Conservation (phyloP, 108 stramenopile species). For the Stephanodiscus triporus region DNA sequence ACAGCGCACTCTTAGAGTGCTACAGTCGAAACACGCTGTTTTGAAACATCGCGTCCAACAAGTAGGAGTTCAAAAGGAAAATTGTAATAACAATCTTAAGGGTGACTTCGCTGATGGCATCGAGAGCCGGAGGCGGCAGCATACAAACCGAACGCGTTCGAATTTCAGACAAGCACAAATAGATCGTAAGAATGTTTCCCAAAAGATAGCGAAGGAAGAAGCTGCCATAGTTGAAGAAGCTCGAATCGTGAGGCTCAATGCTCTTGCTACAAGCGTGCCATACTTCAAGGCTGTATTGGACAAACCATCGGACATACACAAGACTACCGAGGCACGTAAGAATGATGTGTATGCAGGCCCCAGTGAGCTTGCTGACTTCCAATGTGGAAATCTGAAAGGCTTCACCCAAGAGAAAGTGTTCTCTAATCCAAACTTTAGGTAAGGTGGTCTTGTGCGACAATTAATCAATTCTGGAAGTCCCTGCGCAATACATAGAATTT, state of each 20-base stretch:
- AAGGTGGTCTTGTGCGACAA: too few species aligned
- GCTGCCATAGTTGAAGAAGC: conserved; percentile 19
- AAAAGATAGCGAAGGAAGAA: conserved; percentile 17
- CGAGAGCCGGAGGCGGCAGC: conserved; percentile 7
- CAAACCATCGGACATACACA: conserved; percentile 34
- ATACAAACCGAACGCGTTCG: conserved; percentile 13
- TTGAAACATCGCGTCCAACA: conserved; percentile 9
- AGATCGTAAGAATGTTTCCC: conserved; percentile 1
- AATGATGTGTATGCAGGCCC: conserved; percentile 42
- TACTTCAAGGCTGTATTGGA: conserved; percentile 41
- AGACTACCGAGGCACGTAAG: conserved; percentile 47
- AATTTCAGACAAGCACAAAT: conserved; percentile 12
- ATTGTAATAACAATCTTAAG: background rate
- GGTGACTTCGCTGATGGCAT: conserved; percentile 18
- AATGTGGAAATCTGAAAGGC: conserved; percentile 33
- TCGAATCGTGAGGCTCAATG: conserved; percentile 35
- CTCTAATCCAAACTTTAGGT: conserved; percentile 43
- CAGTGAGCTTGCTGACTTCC: conserved; percentile 42
- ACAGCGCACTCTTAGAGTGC: background rate
- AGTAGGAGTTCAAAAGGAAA: background rate
- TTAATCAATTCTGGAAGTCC: background rate
- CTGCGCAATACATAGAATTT: background rate
- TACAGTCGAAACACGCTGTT: conserved; percentile 11
- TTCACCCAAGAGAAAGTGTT: conserved; percentile 55
- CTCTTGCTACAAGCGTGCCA: conserved; percentile 47